Base-by-base conservation (phyloP, 2,329 filamentous ascomycete species). In the Ophiocordyceps camponoti-floridani region DNA sequence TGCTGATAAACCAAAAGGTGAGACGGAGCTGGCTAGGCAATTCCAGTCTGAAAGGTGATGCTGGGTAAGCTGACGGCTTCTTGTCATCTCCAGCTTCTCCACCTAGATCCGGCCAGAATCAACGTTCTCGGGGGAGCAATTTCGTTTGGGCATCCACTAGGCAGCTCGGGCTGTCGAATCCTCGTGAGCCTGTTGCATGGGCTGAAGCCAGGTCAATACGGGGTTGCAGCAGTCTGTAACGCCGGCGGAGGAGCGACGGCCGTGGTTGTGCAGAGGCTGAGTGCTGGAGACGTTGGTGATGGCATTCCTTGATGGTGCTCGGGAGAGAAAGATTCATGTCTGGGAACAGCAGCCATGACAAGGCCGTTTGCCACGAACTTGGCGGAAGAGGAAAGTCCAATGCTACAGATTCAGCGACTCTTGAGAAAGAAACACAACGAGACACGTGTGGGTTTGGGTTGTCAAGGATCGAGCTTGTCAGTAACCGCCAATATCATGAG, bases 181-280 rank as follows among this genome's bases (percentile, higher is more conserved):
- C 67, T 96, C 47, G 86, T 86, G 1, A 94, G 88, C 0, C 65
- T 96, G 48, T 70, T 96, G 48, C 89, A 96, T 62, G 88, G 95
- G 65, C 69, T 96, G 49, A 80, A 93, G 68, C 78, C 82, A 38
- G 88, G 88, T 35, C 84, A 98, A 66, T 96, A 95, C 58, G 91
- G 91, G 45, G 84, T 89, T 51, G 91, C 89, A 13, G 88, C 88
- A 2, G 96, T 98, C 48, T 96, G 91, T 67, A 98, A 98, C 56
- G 91, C 91, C 42, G 91, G 91, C 40, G 91, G 91, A 48, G 89
- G 87, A 13, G 85, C 89, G 1, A 89, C 84, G 10, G 91, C 88
- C 0, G 73, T 96, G 58, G 85, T 96, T 42, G 85, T 98, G 45
- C 88, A 96, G 64, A 79, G 79, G 54, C 72, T 89, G 52, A 80